A percentile compares a stretch with the other conserved stretches of the same genome.
These are phyloP conservation scores for Coelastrella sp. DNA, from an alignment of 139 green algal genomes.

Conservation along the genomic window DNA sequence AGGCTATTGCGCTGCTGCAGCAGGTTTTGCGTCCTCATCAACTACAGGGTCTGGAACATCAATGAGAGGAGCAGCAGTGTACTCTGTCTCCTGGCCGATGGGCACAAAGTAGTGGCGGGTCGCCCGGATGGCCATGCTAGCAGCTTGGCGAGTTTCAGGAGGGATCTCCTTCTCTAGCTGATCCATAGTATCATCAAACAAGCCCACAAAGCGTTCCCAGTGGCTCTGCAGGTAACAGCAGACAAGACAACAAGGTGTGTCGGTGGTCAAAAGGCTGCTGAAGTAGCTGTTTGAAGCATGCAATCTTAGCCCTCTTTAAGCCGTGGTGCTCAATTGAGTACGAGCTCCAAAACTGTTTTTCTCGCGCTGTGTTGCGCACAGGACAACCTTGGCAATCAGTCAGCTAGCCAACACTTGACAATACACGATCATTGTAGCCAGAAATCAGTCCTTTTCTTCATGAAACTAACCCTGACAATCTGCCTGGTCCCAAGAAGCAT, in stretches of 20 bases:
- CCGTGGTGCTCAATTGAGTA: too few relatives aligned
- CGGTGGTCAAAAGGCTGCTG: neutral
- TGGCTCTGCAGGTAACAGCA: conserved; percentile 16
- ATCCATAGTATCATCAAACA: conserved; percentile 25
- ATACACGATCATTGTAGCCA: too few relatives aligned
- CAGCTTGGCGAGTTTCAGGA: neutral
- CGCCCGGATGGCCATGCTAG: neutral
- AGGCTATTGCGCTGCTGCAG: conserved; percentile 2
- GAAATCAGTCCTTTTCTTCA: too few relatives aligned
- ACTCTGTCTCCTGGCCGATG: conserved; percentile 27
- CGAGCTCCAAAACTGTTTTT: too few relatives aligned
- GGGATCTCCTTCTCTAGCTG: conserved; percentile 38
- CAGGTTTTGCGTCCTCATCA: neutral
- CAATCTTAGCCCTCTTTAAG: too few relatives aligned
- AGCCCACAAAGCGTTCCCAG: conserved; percentile 36
- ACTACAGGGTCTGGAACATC: neutral
- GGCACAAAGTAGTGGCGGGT: conserved; percentile 47
- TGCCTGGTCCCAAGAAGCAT: too few relatives aligned
- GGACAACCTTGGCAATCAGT: too few relatives aligned
- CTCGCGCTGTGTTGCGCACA: too few relatives aligned
- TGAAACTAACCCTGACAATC: too few relatives aligned
- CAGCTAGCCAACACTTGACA: too few relatives aligned
- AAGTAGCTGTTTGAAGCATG: neutral
- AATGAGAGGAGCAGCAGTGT: neutral
- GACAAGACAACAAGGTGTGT: neutral